Evolutionary conservation across 805 yeast genomes (phyloP).

Genomic region (Ogataea methylovora): DNA sequence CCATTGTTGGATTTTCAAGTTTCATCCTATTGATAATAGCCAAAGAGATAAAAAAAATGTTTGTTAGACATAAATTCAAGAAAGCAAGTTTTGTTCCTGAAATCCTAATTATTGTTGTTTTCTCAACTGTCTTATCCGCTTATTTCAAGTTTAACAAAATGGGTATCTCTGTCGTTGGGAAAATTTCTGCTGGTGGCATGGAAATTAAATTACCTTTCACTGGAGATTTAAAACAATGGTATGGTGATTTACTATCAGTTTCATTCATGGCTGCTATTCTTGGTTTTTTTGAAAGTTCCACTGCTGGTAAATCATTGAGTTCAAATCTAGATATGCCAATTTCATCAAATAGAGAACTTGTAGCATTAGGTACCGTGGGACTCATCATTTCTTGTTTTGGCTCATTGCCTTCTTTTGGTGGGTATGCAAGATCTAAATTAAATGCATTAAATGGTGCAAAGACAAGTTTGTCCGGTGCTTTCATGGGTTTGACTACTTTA

Average conservation of each 20-base stretch:
- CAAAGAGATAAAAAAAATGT: conserved; percentile 32
- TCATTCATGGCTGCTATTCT: conserved; percentile 74
- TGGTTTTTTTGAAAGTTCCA: conserved; percentile 90
- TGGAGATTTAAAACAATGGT: conserved; percentile 33
- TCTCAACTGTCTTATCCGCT: conserved; percentile 47
- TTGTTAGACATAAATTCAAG: conserved; percentile 24
- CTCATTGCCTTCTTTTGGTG: conserved; percentile 89
- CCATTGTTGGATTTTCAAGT: conserved; percentile 48
- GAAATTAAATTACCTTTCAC: conserved; percentile 55
- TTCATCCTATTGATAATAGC: conserved; percentile 37
- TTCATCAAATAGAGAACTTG: conserved; percentile 83
- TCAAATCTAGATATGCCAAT: conserved; percentile 63
- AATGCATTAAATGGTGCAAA: conserved; percentile 84
- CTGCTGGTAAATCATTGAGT: conserved; percentile 84
- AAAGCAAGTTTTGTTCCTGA: conserved; percentile 72
- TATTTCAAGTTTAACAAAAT: conserved; percentile 35
- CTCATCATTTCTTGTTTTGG: conserved; percentile 51
- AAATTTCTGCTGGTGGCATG: conserved; percentile 43
- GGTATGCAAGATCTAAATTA: conserved; percentile 88
- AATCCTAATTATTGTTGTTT: conserved; percentile 64
- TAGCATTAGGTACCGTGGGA: conserved; percentile 80
- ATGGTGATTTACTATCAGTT: conserved; percentile 53
- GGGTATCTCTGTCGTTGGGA: conserved; percentile 68
- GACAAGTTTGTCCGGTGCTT: conserved; percentile 76
- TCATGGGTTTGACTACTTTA: conserved; percentile 72